phyloP scores from a whole-genome alignment of 2,329 filamentous ascomycete genomes.

The Graphilbum sp. region DNA sequence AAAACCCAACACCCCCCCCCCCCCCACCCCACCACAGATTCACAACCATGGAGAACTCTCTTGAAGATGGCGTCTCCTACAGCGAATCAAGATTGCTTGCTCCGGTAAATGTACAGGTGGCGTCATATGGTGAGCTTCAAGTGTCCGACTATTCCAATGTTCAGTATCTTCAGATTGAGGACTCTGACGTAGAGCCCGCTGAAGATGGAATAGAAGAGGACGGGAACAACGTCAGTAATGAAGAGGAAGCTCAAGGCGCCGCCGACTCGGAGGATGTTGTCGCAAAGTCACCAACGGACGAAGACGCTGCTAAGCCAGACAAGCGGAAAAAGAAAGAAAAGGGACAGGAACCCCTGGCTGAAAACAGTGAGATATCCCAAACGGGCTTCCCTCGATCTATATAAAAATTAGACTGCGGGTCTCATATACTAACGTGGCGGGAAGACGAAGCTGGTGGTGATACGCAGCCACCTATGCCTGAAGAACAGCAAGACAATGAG shows the following conservation, averaged over 20 bases:
- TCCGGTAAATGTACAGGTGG: slow-evolving; percentile 21
- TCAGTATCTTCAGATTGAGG: slow-evolving; percentile 21
- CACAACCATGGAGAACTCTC: slow-evolving; percentile 16
- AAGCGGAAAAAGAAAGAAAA: neutral
- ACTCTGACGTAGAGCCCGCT: slow-evolving; percentile 25
- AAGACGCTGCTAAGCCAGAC: neutral
- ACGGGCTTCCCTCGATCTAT: neutral
- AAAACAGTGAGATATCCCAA: neutral
- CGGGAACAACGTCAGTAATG: no score
- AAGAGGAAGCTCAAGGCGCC: slow-evolving; percentile 5
- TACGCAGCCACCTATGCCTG: neutral
- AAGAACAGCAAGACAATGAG: neutral
- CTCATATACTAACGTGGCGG: no score
- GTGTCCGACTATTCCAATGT: slow-evolving; percentile 24
- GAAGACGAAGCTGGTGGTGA: neutral
- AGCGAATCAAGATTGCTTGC: slow-evolving; percentile 24
- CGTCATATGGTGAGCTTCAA: slow-evolving; percentile 24
- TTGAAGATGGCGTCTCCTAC: slow-evolving; percentile 17
- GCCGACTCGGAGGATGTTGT: slow-evolving; percentile 7
- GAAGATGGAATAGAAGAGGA: no score
- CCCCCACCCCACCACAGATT: neutral
- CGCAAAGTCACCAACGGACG: neutral
- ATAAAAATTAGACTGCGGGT: neutral
- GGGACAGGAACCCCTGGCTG: neutral
- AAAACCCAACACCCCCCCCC: no score